Percentiles rank a stretch among this genome's conserved stretches.
phyloP scores from a whole-genome alignment of 179 eudicot genomes.

The Heliamphora pulchella region DNA sequence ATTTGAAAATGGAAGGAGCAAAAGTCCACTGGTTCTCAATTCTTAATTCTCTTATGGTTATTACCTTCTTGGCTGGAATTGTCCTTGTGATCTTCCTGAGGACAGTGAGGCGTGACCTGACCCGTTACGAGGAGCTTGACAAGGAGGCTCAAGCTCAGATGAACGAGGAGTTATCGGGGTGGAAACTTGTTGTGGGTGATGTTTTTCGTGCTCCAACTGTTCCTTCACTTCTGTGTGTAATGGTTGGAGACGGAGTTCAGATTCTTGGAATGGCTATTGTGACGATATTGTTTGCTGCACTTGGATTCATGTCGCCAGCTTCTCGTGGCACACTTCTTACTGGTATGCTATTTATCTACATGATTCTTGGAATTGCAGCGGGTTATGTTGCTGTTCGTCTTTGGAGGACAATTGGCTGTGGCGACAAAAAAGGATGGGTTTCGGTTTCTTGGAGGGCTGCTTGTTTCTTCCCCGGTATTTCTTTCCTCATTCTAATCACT shows the following conservation, averaged over 20 bases:
- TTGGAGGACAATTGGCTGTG: constrained; percentile 41
- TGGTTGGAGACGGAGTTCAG: constrained; percentile 61
- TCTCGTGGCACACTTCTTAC: constrained; percentile 48
- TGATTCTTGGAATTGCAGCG: constrained; percentile 51
- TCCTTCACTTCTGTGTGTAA: constrained; percentile 44
- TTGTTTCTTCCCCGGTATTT: constrained; percentile 51
- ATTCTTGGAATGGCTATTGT: constrained; percentile 55
- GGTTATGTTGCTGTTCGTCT: constrained; percentile 52
- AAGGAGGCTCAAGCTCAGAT: constrained; percentile 58
- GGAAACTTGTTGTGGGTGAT: constrained; percentile 53
- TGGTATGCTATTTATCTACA: constrained; percentile 46
- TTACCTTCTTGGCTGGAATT: constrained; percentile 57
- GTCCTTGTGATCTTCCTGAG: constrained; percentile 53
- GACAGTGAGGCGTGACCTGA: constrained; percentile 48
- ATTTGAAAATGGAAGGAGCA: constrained; percentile 51
- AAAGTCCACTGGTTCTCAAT: constrained; percentile 56
- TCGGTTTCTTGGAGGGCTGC: constrained; percentile 43
- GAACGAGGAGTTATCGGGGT: constrained; percentile 54
- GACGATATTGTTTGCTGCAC: constrained; percentile 51
- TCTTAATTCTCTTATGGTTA: constrained; percentile 46
- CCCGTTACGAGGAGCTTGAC: constrained; percentile 51
- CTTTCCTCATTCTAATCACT: constrained; percentile 33
- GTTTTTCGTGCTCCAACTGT: constrained; percentile 44
- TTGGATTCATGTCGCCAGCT: constrained; percentile 58
- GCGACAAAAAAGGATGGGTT: constrained; percentile 44